phyloP scores from a whole-genome alignment of 129 eudicot genomes.

The Escallonia rubra region DNA sequence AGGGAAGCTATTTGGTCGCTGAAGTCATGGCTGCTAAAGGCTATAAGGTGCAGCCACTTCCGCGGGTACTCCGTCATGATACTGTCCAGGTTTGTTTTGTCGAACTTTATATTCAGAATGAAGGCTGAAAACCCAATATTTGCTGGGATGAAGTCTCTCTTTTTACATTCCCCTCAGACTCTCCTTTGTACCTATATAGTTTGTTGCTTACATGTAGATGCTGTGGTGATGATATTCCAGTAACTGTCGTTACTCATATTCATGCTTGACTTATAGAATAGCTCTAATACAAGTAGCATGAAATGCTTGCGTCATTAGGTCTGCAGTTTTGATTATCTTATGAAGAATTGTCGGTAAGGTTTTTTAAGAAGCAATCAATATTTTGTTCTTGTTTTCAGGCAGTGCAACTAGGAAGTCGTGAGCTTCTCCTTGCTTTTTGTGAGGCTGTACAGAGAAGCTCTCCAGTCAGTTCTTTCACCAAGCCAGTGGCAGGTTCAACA shows the following conservation, averaged over 20 bases:
- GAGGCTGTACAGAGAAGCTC: constrained; percentile 99
- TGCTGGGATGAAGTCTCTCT: neutral
- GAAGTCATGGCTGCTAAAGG: constrained; percentile 90
- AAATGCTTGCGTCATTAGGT: neutral
- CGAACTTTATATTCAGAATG: constrained; percentile 2
- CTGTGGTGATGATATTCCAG: neutral
- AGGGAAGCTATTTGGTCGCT: constrained; percentile 85
- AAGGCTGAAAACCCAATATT: neutral
- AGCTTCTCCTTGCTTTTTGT: constrained; percentile 84
- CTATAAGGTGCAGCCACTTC: constrained; percentile 83
- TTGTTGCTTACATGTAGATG: neutral
- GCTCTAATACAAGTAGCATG: neutral
- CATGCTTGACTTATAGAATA: neutral
- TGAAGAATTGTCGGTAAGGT: neutral
- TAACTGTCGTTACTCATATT: neutral
- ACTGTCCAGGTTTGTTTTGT: constrained; percentile 65
- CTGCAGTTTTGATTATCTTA: neutral
- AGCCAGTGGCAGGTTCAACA: constrained; percentile 79
- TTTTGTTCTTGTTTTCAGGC: constrained; percentile 41
- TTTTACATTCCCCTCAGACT: neutral
- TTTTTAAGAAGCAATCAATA: neutral
- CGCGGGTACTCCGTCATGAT: constrained; percentile 73
- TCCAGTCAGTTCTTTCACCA: constrained; percentile 82
- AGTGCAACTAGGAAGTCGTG: constrained; percentile 85
- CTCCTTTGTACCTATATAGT: too few relatives aligned